Evolutionary conservation across 805 yeast species (phyloP), one percentile per base, ranked within the genome.

Genomic region (Candida morakotiae): DNA sequence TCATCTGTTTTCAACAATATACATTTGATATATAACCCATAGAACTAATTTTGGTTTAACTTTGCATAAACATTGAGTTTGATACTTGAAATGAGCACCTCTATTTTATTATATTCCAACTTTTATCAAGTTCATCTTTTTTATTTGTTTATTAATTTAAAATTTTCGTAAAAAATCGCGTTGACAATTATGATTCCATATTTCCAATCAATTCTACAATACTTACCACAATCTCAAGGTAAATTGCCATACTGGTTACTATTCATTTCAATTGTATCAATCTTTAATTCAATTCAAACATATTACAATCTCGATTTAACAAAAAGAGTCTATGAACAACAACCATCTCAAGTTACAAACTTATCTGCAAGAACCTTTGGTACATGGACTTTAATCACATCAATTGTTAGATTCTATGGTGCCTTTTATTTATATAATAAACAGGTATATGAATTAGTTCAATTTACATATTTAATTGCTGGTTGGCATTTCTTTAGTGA

Each of bases 341-440:
- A 55, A 6, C 44, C 52, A 3, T 44, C 54, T 7, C 66, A 65
- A 37, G 67, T 67, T 9, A 64, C 70, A 5, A 59, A 65, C 10
- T 69, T 93, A 47, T 79, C 93, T 49, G 96, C 96, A n/a, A 77
- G 98, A 52, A 91, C 98, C 0, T 93, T 93, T 59, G 98, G 98
- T 23, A 93, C 98, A 0, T 93, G 98, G 98, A 93, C 98, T 0
- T 68, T 89, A 27, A 73, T 89, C 49, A 81, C 96, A 2, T 77
- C 95, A 2, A 69, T 91, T 21, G 81, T 93, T 33, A 78, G 98
- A 55, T 72, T 81, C 46, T 87, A 85, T 58, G 96, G 95, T 39
- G 94, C 98, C 10, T 84, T 83, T 62, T 68, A 84, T 55, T 67
- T 85, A 40, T 67, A 69, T 38, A 79, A 81, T 48, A 77, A 78